Base-by-base conservation (phyloP, 257 asterid genomes). In the Penstemon davidsonii region DNA sequence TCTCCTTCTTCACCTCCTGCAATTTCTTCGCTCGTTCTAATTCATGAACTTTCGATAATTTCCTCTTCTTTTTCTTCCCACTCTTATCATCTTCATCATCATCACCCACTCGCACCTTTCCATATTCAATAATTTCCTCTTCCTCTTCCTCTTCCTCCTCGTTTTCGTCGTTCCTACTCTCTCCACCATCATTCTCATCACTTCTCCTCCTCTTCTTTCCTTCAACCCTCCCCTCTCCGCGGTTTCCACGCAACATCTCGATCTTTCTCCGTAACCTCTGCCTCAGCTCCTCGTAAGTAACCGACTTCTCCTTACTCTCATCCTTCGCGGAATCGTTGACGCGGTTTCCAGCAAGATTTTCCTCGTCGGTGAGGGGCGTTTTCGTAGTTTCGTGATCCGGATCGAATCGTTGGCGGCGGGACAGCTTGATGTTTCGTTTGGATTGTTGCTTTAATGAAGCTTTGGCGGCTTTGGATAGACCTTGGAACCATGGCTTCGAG, bases 331-430 rank as follows among this genome's bases (percentile, higher is more conserved):
- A 25, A 25, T 38, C 52, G 45, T 75, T 78, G n/a, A 60, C 8
- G 9, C 72, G 55, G 49, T 82, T 52, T 9, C 53, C 40, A 19
- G 67, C 53, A 11, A 68, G 46, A 74, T 41, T 40, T 12, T 49
- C 80, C 18, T 55, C 78, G 11, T 69, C 71, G 1, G 61, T 3
- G 4, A 43, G 11, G 2, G 62, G 12, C 2, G 42, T 5, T 25
- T 67, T 75, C 2, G 85, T 74, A 7, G 87, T 67, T 39, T 87
- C 82, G 60, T 70, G 75, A 7, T 86, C 95, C 5, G 96, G 97
- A 77, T 92, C 95, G 72, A 86, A 95, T 65, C 97, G 96, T 13
- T 87, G 47, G 62, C 96, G 90, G 62, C 94, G 92, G 13, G 96
- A 85, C 56, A 81, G 75, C 78, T 86, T 90, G 19, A 85, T 72